Conservation (phyloP, 2,329 filamentous ascomycete species). For the Aaosphaeria arxii region DNA sequence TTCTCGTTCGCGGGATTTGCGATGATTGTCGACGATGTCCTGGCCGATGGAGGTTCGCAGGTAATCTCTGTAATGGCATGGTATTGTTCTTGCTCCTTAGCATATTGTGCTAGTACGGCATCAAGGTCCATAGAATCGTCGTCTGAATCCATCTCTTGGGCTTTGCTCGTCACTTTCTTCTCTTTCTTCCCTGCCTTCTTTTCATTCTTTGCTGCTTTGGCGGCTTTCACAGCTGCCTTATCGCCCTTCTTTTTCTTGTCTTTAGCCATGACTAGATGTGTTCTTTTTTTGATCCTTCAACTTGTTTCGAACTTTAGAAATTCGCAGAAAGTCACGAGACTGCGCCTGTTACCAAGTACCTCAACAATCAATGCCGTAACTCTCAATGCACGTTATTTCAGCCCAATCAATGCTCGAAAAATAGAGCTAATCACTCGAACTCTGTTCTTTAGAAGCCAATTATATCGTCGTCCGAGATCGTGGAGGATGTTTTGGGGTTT, state of each 20-base stretch:
- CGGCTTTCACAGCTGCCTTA: conserved; percentile 51
- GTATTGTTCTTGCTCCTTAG: conserved; percentile 86
- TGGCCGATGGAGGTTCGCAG: conserved; percentile 69
- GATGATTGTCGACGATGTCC: conserved; percentile 77
- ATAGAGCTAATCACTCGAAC: too few species aligned
- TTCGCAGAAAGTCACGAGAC: too few species aligned
- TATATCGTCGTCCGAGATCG: too few species aligned
- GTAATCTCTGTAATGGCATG: conserved; percentile 86
- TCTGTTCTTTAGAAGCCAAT: too few species aligned
- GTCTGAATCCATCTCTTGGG: conserved; percentile 77
- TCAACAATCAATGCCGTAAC: too few species aligned
- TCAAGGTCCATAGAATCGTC: conserved; percentile 92
- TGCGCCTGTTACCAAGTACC: too few species aligned
- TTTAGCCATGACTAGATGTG: conserved; percentile 44
- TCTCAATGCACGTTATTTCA: too few species aligned
- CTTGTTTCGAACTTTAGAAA: too few species aligned
- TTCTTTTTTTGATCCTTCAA: too few species aligned
- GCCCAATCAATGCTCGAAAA: too few species aligned
- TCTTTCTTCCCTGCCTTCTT: conserved; percentile 74
- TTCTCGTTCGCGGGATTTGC: conserved; percentile 83
- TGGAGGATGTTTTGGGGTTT: too few species aligned
- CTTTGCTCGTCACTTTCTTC: conserved; percentile 74
- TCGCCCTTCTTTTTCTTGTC: conserved; percentile 50
- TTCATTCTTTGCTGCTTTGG: conserved; percentile 70
- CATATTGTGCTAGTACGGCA: conserved; percentile 87